Evolutionary conservation across 2,329 filamentous ascomycete species (phyloP).

Genomic region (Arachnomyces sp.): DNA sequence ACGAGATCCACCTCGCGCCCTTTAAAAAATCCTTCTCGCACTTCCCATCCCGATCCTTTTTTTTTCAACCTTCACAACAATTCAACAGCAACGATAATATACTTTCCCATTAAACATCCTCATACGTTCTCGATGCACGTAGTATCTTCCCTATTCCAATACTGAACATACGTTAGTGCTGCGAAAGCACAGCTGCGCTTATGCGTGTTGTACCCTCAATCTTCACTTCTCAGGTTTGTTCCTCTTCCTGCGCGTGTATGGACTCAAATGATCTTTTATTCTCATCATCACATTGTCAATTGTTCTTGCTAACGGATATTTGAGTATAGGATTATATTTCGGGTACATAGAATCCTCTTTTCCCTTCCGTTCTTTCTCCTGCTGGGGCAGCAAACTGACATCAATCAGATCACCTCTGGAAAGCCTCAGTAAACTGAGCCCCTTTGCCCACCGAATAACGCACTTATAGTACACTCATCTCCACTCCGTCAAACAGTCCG

Average conservation of each 20-base stretch:
- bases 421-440: conserved; percentile 56
- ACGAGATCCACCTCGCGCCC: too few relatives aligned
- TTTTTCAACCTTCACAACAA: background rate
- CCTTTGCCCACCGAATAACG: conserved; percentile 16
- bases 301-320: conserved; percentile 8
- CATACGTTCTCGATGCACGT: conserved; percentile 4
- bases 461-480: conserved; percentile 13
- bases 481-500: conserved; percentile 18
- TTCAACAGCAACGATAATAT: too few relatives aligned
- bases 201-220: conserved; percentile 79
- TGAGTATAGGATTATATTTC: conserved; percentile 56
- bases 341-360: conserved; percentile 34
- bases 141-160: conserved; percentile 5
- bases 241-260: conserved; percentile 10
- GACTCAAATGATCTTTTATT: conserved; percentile 12
- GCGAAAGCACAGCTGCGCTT: conserved; percentile 53
- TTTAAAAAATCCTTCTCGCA: background rate
- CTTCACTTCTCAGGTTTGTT: conserved; percentile 77
- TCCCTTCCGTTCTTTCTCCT: conserved; percentile 4
- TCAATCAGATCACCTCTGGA: conserved; percentile 56
- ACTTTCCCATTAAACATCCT: background rate
- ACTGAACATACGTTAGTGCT: conserved; percentile 22
- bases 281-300: conserved; percentile 10
- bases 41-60: conserved; percentile 7
- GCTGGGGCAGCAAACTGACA: conserved; percentile 19